Evolutionary conservation across 2,329 filamentous ascomycete genomes (phyloP).

Genomic region (Zasmidium cellare): DNA sequence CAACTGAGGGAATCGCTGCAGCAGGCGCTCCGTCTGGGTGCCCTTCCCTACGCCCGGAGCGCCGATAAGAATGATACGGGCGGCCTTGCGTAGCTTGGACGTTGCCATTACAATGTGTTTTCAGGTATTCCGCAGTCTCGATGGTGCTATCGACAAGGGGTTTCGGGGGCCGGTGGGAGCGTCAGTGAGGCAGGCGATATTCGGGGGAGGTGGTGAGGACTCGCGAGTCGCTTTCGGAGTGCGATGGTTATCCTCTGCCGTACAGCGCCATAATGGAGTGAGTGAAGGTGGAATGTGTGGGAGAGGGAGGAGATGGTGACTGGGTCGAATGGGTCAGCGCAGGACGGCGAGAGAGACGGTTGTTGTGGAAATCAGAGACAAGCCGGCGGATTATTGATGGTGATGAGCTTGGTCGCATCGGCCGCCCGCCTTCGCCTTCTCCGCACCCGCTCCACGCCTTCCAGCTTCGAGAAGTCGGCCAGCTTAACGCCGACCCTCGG

Average conservation of each 20-base stretch:
- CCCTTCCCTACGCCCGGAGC: slow-evolving; percentile 95
- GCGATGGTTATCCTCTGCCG: slow-evolving; percentile 27
- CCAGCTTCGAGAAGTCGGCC: too few relatives aligned
- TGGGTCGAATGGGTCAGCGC: neutral
- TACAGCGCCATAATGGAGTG: slow-evolving; percentile 22
- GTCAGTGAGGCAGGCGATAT: neutral
- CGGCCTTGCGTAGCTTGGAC: slow-evolving; percentile 61
- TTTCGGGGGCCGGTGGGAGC: too few relatives aligned
- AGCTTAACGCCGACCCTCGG: neutral
- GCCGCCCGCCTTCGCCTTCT: neutral
- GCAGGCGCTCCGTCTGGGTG: slow-evolving; percentile 87
- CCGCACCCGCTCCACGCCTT: neutral
- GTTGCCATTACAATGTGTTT: slow-evolving; percentile 7
- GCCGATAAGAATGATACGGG: slow-evolving; percentile 90
- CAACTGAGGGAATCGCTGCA: slow-evolving; percentile 83
- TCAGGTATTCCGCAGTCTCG: too few relatives aligned
- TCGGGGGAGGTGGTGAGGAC: slow-evolving; percentile 14
- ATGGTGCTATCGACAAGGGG: neutral
- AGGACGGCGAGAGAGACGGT: neutral
- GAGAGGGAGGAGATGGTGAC: neutral
- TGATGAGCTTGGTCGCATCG: too few relatives aligned
- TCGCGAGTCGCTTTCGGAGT: slow-evolving; percentile 10
- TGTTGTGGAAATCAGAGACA: neutral
- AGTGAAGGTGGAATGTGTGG: slow-evolving; percentile 1
- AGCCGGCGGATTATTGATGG: neutral